phyloP scores from a whole-genome alignment of 371 early-diverging fungal genomes.

The Amoeboaphelidium protococcarum region DNA sequence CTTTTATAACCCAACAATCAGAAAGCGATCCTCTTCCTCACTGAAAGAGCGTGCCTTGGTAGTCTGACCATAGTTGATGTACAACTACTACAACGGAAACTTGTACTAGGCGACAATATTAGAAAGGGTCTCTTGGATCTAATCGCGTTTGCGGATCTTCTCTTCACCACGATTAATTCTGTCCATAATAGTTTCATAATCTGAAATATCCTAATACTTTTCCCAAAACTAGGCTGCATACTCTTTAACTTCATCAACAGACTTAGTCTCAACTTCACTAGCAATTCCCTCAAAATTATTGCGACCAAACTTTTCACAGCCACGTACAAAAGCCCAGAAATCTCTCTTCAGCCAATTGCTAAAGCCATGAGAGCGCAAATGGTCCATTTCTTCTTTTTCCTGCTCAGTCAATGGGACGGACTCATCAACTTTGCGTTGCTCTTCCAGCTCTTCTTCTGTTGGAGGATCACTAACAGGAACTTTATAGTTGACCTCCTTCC shows the following conservation, averaged over 20 bases:
- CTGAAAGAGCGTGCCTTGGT: slow-evolving; percentile 69
- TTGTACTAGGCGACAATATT: slow-evolving; percentile 37
- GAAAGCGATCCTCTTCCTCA: slow-evolving; percentile 87
- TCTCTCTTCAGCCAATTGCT: slow-evolving; percentile 82
- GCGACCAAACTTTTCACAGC: slow-evolving; percentile 69
- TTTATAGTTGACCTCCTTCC: slow-evolving; percentile 33
- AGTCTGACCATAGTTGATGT: slow-evolving; percentile 44
- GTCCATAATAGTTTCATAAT: slow-evolving; percentile 54
- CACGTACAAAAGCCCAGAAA: slow-evolving; percentile 60
- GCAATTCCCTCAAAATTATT: slow-evolving; percentile 25
- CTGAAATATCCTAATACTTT: slow-evolving; percentile 47
- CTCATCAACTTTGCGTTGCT: too few relatives aligned
- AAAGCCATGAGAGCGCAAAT: slow-evolving; percentile 34
- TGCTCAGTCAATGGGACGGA: slow-evolving; percentile 49
- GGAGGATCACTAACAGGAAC: slow-evolving; percentile 13
- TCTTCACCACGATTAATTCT: slow-evolving; percentile 70
- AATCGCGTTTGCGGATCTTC: slow-evolving; percentile 40
- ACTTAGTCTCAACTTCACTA: slow-evolving; percentile 63
- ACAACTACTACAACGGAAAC: slow-evolving; percentile 56
- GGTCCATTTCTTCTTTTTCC: slow-evolving; percentile 55
- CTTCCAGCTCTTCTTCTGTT: slow-evolving; percentile 42
- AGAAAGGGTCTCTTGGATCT: slow-evolving; percentile 47
- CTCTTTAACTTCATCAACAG: slow-evolving; percentile 44
- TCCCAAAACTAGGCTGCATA: slow-evolving; percentile 71
- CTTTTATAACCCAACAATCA: slow-evolving; percentile 62